Evolutionary conservation across 1,284 basidiomycete genomes (phyloP).

Genomic region (Rhodofomes roseus): DNA sequence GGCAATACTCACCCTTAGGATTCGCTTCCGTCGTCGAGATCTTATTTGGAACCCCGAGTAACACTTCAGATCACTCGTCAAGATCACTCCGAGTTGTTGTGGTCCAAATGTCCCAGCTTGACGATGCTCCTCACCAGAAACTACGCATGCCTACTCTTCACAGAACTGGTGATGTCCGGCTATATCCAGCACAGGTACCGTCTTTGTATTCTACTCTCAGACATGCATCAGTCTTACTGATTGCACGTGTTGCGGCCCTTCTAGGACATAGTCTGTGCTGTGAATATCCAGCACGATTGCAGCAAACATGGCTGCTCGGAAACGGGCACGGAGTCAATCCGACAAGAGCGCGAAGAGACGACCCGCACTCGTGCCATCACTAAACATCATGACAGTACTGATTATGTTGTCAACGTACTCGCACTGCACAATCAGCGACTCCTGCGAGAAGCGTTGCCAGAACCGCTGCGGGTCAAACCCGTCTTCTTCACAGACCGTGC

Average conservation of each 20-base stretch:
- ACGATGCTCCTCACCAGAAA: too few relatives aligned
- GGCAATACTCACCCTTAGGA: too few relatives aligned
- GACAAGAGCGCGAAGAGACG: neutral
- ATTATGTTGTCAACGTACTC: neutral
- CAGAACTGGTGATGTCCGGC: too few relatives aligned
- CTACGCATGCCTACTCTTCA: too few relatives aligned
- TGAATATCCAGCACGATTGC: neutral
- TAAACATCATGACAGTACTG: neutral
- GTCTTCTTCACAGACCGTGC: neutral
- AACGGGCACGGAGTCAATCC: neutral
- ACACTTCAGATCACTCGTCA: too few relatives aligned
- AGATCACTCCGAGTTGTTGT: too few relatives aligned
- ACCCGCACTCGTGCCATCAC: neutral
- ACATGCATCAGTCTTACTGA: too few relatives aligned
- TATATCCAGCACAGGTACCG: too few relatives aligned
- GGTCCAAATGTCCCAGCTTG: too few relatives aligned
- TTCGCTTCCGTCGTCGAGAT: too few relatives aligned
- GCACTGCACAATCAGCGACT: neutral
- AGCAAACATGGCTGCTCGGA: neutral
- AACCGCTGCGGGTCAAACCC: neutral
- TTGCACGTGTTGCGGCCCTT: neutral
- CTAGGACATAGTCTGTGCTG: neutral
- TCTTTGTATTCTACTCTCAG: too few relatives aligned
- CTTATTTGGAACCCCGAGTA: too few relatives aligned
- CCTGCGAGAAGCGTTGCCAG: neutral